Evolutionary conservation across 1,284 basidiomycete genomes (phyloP), one percentile per base, ranked within the genome.

Genomic region (Ceratobasidium sp.): DNA sequence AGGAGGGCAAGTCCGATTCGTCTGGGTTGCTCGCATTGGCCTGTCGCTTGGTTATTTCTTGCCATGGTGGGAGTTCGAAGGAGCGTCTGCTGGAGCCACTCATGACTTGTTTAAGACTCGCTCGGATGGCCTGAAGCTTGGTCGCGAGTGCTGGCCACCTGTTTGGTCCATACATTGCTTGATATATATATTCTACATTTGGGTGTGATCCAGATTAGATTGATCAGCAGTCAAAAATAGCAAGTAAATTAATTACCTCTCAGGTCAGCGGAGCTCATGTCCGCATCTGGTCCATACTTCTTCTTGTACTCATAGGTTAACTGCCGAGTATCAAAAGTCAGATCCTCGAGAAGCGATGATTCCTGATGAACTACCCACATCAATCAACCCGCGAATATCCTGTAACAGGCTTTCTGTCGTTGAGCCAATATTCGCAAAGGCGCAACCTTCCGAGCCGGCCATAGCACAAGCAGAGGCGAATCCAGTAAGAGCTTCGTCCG

Each of bases 401-500:
- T 64, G 40, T 10, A 38, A 15, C 20, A 64, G 26, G 26, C 48
- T 54, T 4, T 52, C 46, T 15, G 67, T 20, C 6, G 67, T 69
- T 6, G 67, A 69, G 28, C 20, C n/a, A 20, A 38, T 12, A 13
- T 17, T 26, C 50, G 77, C 78, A 12, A 79, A 17, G 4, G 76
- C 67, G 64, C 77, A 79, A n/a, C 33, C 26, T 26, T 54, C 12
- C 1, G 77, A 50, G 7, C 78, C 68, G 1, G 78, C 77, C 7
- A n/a, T 26, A 15, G 69, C 78, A 33, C 78, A 79, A n/a, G 52
- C 54, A 20, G 50, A 17, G 23, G 23, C 12, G 54, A 79, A 79
- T 20, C 66, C 65, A 1, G 33, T 28, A 23, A 79, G 62, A n/a
- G 71, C 56, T 17, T 56, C 48, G 28, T 70, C 65, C 15, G 59